phyloP scores from a whole-genome alignment of 106 monocot genomes.

The Platanthera zijinensis region DNA sequence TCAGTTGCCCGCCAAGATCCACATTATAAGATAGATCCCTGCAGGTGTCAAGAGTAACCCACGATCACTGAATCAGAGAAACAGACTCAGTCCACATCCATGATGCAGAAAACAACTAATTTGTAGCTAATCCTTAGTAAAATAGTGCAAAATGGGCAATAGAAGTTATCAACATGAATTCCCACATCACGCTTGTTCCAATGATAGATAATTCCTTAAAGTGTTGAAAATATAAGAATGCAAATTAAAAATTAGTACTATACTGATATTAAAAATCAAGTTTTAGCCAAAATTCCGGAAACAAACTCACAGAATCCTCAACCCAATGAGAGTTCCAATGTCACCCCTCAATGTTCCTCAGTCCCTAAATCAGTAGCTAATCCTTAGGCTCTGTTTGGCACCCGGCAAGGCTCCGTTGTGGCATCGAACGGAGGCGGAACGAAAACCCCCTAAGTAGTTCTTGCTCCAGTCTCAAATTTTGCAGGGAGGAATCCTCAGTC shows the following conservation, averaged over 20 bases:
- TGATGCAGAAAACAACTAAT: neutral
- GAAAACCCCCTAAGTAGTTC: too few species aligned
- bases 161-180: neutral
- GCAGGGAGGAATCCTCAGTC: too few species aligned
- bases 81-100: neutral
- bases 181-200: neutral
- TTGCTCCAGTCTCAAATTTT: too few species aligned
- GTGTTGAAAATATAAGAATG: neutral
- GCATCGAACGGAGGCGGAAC: too few species aligned
- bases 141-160: neutral
- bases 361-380: neutral
- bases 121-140: neutral
- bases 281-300: neutral
- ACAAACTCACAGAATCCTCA: constrained; percentile 27
- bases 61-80: neutral
- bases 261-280: neutral
- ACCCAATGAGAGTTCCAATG: constrained; percentile 21
- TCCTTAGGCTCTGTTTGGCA: too few species aligned
- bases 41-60: constrained; percentile 3
- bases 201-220: neutral
- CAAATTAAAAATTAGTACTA: neutral
- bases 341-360: constrained; percentile 31
- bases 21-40: constrained; percentile 51
- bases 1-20: constrained; percentile 26
- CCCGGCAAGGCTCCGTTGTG: too few species aligned